phyloP scores from a whole-genome alignment of 2,329 filamentous ascomycete species.

The Fusarium buxicola region DNA sequence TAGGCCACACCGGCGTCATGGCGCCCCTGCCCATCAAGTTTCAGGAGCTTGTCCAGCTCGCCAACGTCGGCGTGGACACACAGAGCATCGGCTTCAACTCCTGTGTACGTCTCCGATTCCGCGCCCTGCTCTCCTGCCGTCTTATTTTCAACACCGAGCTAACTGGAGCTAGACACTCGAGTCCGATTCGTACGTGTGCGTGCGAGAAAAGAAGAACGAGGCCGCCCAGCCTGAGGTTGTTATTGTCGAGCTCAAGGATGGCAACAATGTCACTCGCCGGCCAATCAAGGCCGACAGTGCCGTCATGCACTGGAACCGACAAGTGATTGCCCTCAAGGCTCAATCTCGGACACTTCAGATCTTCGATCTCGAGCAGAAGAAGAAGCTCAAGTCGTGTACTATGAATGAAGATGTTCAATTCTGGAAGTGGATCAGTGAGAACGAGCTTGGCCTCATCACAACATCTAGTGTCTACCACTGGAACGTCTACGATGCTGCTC shows the following conservation, averaged over 20 bases:
- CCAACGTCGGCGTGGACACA: conserved; percentile 60
- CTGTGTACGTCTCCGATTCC: conserved; percentile 68
- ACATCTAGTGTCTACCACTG: conserved; percentile 95
- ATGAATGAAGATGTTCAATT: conserved; percentile 98
- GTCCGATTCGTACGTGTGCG: conserved; percentile 95
- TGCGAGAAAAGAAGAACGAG: conserved; percentile 92
- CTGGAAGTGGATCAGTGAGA: conserved; percentile 99
- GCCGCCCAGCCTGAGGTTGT: conserved; percentile 90
- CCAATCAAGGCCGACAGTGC: conserved; percentile 99
- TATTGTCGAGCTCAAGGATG: conserved; percentile 97
- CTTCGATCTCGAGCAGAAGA: conserved; percentile 92
- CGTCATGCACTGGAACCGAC: conserved; percentile 98
- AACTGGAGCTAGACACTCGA: conserved; percentile 81
- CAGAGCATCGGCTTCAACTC: conserved; percentile 80
- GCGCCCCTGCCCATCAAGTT: conserved; percentile 90
- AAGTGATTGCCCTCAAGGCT: conserved; percentile 96
- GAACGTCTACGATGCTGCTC: conserved; percentile 90
- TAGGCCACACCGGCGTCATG: conserved; percentile 58
- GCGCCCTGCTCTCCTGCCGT: conserved; percentile 10
- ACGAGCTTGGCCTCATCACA: conserved; percentile 88
- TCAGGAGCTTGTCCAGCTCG: conserved; percentile 84
- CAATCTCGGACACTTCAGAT: conserved; percentile 96
- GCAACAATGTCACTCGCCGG: conserved; percentile 92
- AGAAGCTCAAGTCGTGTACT: conserved; percentile 94
- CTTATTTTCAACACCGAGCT: conserved; percentile 22